Percentiles rank a stretch among this genome's conserved stretches.
These are phyloP conservation scores for Pseudocercospora pini-densiflorae DNA, from an alignment of 2,329 filamentous ascomycete species.

Conservation along the genomic window DNA sequence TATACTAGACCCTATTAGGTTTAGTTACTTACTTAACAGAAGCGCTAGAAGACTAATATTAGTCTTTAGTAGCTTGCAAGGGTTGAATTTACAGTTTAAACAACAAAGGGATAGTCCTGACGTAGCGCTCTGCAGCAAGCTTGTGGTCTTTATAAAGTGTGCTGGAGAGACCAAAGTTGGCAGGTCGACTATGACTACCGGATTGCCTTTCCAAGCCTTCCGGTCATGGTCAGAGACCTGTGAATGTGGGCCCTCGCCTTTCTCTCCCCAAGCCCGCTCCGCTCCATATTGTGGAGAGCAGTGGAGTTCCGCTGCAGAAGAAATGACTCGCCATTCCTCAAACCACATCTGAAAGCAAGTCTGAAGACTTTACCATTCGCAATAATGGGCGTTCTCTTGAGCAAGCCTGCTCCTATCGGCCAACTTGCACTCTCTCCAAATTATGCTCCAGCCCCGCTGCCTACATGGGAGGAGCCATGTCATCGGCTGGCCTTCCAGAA, in stretches of 20 bases:
- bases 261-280: not conserved
- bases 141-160: not conserved
- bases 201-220: not conserved
- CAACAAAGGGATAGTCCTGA: not conserved
- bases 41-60: too few relatives aligned
- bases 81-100: too few relatives aligned
- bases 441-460: not conserved
- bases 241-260: not conserved
- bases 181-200: not conserved
- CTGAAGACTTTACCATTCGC: too few relatives aligned
- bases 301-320: not conserved
- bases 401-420: not conserved
- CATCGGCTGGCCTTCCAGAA: conserved; percentile 4
- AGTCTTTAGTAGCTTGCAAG: too few relatives aligned
- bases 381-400: not conserved
- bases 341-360: not conserved
- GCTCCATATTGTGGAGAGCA: not conserved
- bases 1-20: too few relatives aligned
- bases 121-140: not conserved
- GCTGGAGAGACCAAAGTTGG: not conserved
- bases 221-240: not conserved
- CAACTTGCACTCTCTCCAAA: not conserved
- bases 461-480: not conserved
- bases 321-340: not conserved
- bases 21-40: too few relatives aligned